phyloP scores from a whole-genome alignment of 208 protist species.

The Herpetomonas muscarum region DNA sequence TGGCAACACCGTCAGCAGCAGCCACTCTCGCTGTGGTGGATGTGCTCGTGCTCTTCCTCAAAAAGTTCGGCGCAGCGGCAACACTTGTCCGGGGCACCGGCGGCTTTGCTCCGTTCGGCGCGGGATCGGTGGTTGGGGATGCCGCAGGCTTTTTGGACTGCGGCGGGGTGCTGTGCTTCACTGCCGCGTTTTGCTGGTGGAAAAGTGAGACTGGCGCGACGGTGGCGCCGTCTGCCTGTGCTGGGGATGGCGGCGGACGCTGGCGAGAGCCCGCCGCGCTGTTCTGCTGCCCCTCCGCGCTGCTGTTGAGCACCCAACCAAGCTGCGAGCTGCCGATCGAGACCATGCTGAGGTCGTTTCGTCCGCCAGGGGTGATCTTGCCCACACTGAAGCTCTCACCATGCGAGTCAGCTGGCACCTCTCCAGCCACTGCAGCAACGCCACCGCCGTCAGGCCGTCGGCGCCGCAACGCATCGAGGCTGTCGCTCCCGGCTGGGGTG shows the following conservation, averaged over 20 bases:
- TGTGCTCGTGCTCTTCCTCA: too few relatives aligned
- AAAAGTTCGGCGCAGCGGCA: too few relatives aligned
- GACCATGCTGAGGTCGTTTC: conserved; percentile 26
- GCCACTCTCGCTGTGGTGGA: too few relatives aligned
- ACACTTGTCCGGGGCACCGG: too few relatives aligned
- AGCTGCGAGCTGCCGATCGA: conserved; percentile 39
- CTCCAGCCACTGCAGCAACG: neutral
- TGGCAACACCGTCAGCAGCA: too few relatives aligned
- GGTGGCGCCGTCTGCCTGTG: neutral
- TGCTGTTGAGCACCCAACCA: conserved; percentile 18
- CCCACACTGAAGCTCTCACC: neutral
- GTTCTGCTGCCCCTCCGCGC: neutral
- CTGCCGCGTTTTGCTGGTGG: too few relatives aligned
- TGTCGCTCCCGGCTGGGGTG: neutral
- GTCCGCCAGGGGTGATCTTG: neutral
- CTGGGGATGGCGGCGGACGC: neutral
- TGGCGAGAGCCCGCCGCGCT: neutral
- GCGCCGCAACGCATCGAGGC: neutral
- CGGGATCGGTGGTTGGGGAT: too few relatives aligned
- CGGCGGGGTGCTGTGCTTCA: too few relatives aligned
- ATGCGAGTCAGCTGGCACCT: neutral
- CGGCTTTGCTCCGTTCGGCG: too few relatives aligned
- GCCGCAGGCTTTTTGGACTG: too few relatives aligned
- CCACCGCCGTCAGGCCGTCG: neutral
- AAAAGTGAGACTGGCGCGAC: too few relatives aligned